Evolutionary conservation across 306 rosid genomes (phyloP).

Genomic region (Sindora glabra): DNA sequence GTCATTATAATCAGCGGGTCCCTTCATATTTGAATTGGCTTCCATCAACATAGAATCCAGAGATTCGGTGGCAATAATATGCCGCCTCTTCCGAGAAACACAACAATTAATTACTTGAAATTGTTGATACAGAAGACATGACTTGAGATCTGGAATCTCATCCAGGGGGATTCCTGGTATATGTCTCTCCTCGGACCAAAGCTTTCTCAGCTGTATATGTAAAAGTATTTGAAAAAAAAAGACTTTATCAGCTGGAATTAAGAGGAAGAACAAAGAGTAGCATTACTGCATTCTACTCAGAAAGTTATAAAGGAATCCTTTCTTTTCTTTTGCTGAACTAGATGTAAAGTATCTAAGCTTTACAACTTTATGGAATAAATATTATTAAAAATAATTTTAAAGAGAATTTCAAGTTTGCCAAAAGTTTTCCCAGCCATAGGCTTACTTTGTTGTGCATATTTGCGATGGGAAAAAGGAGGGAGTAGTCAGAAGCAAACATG

Average conservation of each 20-base stretch:
- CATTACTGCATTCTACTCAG: slow-evolving; percentile 1
- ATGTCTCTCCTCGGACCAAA: slow-evolving; percentile 61
- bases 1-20: slow-evolving; percentile 17
- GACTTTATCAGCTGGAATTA: slow-evolving; percentile 4
- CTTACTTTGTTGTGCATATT: neutral
- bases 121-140: slow-evolving; percentile 79
- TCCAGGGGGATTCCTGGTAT: slow-evolving; percentile 71
- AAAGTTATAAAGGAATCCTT: neutral
- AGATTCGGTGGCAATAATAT: slow-evolving; percentile 58
- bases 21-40: slow-evolving; percentile 43
- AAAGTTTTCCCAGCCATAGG: neutral
- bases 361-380: slow-evolving; percentile 1
- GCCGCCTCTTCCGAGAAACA: slow-evolving; percentile 75
- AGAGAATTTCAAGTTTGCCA: neutral
- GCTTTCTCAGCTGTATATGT: slow-evolving; percentile 65
- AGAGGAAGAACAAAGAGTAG: slow-evolving; percentile 8
- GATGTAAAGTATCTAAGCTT: neutral
- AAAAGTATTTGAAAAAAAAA: slow-evolving; percentile 12
- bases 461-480: neutral
- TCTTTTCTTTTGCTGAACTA: slow-evolving; percentile 2
- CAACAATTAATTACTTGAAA: slow-evolving; percentile 93
- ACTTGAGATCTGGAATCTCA: slow-evolving; percentile 82
- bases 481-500: neutral
- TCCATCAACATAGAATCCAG: slow-evolving; percentile 60
- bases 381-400: neutral